Evolutionary conservation across 2,329 filamentous ascomycete genomes (phyloP).

Genomic region (Penicillium oxalicum): DNA sequence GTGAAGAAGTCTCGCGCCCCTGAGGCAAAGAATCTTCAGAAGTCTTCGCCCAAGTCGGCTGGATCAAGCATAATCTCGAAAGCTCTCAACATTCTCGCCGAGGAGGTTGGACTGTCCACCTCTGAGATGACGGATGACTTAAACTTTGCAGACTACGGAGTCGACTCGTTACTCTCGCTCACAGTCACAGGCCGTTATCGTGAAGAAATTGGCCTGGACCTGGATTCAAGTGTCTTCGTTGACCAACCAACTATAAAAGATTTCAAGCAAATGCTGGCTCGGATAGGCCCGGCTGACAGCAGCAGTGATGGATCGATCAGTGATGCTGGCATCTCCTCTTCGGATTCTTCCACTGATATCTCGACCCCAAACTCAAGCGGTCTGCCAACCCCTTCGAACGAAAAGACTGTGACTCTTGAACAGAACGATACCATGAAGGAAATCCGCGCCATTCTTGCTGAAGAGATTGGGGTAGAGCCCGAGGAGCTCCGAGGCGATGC

Average conservation of each 20-base stretch:
- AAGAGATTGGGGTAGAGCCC: slow-evolving; percentile 41
- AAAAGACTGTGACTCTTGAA: slow-evolving; percentile 20
- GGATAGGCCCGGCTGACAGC: slow-evolving; percentile 27
- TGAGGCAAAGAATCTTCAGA: slow-evolving; percentile 22
- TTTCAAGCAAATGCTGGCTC: slow-evolving; percentile 51
- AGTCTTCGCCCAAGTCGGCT: slow-evolving; percentile 25
- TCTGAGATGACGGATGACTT: slow-evolving; percentile 55
- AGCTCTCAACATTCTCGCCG: slow-evolving; percentile 37
- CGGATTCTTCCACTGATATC: slow-evolving; percentile 28
- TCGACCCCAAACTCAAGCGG: slow-evolving; percentile 32
- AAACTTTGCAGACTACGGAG: slow-evolving; percentile 57
- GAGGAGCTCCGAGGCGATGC: slow-evolving; percentile 36
- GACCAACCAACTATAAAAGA: slow-evolving; percentile 56
- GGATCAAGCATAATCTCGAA: slow-evolving; percentile 28
- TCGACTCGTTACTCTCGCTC: slow-evolving; percentile 56
- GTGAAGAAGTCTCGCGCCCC: slow-evolving; percentile 25
- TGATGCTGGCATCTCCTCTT: slow-evolving; percentile 26
- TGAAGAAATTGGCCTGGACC: slow-evolving; percentile 55
- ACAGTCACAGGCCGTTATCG: slow-evolving; percentile 58
- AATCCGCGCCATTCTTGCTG: slow-evolving; percentile 38
- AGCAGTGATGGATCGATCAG: slow-evolving; percentile 26
- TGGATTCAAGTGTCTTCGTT: slow-evolving; percentile 55
- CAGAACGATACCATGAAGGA: slow-evolving; percentile 34
- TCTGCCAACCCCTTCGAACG: slow-evolving; percentile 23
- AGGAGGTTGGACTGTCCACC: slow-evolving; percentile 51